Evolutionary conservation across 306 rosid genomes (phyloP).

Genomic region (Sicyos edulis): DNA sequence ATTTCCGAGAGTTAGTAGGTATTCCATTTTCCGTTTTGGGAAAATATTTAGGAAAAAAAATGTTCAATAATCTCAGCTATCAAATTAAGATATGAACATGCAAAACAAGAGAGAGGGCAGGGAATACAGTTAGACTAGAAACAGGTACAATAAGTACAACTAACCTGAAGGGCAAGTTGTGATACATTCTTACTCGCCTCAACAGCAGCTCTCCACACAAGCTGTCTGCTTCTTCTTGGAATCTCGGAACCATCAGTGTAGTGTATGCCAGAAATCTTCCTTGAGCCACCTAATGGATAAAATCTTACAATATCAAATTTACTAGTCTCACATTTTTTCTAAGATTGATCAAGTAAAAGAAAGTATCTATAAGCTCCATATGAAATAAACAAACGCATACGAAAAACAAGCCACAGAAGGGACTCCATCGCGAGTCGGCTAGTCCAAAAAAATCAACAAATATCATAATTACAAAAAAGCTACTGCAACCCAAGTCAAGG

Average conservation of each 20-base stretch:
- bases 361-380: constrained; percentile 1
- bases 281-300: constrained; percentile 56
- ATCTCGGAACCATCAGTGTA: constrained; percentile 76
- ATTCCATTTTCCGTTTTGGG: background rate
- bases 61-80: constrained; percentile 15
- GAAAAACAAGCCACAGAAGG: no score
- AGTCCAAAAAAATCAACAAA: no score
- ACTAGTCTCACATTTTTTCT: background rate
- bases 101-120: background rate
- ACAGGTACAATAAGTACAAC: constrained; percentile 16
- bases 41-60: background rate
- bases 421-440: no score
- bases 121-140: background rate
- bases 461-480: no score
- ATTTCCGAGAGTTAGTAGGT: constrained; percentile 11
- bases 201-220: constrained; percentile 88
- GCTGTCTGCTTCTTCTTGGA: constrained; percentile 77
- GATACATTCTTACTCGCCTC: constrained; percentile 79
- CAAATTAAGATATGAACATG: constrained; percentile 16
- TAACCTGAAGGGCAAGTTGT: constrained; percentile 90
- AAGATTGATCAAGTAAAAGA: background rate
- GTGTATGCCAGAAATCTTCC: constrained; percentile 55
- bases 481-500: no score
- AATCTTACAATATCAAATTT: constrained; percentile 12
- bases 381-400: background rate